phyloP scores from a whole-genome alignment of 768 basidiomycete species.

The Kwoniella newhampshirensis region DNA sequence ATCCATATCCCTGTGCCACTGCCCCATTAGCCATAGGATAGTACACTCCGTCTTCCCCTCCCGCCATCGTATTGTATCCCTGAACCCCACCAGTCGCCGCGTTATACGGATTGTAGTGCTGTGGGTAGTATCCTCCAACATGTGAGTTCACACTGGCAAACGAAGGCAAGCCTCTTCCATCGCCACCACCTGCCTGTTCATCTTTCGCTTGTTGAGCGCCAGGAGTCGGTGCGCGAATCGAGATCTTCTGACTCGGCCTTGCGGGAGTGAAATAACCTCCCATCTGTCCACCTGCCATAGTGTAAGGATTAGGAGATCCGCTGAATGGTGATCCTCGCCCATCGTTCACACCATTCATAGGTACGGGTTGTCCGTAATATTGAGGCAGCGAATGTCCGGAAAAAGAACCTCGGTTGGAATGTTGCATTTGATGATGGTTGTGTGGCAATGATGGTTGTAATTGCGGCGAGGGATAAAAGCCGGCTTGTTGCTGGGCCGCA shows the following conservation, averaged over 20 bases:
- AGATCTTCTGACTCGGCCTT: conserved; percentile 20
- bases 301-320: conserved; percentile 3
- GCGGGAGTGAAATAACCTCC: conserved; percentile 35
- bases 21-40: conserved; percentile 1
- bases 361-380: conserved; percentile 1
- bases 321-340: conserved; percentile 16
- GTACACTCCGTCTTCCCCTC: conserved; percentile 1
- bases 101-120: conserved; percentile 34
- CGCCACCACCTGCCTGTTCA: no score
- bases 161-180: no score
- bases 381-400: conserved; percentile 7
- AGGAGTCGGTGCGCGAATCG: conserved; percentile 25
- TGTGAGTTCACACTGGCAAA: conserved; percentile 9
- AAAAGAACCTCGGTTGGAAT: conserved; percentile 26
- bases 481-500: not conserved
- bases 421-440: conserved; percentile 9
- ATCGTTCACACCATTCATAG: conserved; percentile 10
- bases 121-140: conserved; percentile 19
- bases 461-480: no score
- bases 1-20: conserved; percentile 1
- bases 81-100: not conserved
- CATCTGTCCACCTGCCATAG: conserved; percentile 2
- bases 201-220: not conserved
- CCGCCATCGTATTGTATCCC: conserved; percentile 4
- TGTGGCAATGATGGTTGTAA: not conserved